Base-by-base conservation (phyloP, 2,329 filamentous ascomycete genomes). In the Fusarium multiceps region DNA sequence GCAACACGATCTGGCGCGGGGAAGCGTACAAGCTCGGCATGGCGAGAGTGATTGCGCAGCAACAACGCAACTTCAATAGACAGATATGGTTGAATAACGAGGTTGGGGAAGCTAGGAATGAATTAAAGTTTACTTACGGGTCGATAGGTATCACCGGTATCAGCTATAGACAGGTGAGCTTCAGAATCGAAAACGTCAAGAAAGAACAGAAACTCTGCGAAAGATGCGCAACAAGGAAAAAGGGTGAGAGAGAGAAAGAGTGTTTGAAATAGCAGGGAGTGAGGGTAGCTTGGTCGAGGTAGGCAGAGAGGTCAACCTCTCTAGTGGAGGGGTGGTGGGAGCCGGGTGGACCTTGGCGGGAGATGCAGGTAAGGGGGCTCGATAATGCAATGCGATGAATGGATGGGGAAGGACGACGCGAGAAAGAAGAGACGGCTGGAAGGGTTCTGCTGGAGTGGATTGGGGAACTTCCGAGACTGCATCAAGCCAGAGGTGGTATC, bases 121-220 rank as follows among this genome's bases (percentile, higher is more conserved):
- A 63, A 59, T 68, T 21, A 54, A 54, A 58, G 54, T 51, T 58
- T 71, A 85, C 85, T 86, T 81, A 87, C 87, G 76, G 87, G 86
- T 79, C 87, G 86, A 80, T 89, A 89, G 71, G 82, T 89, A 76
- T 89, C 87, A 80, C 85, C 85, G 75, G 85, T 84, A 76, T 89
- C 87, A 79, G 87, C 87, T 89, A 80, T 75, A 80, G 71, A 79
- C 76, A 86, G 82, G 83, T 78, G 68, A 74, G 64, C 61, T 63
- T 72, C 70, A 75, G 69, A 70, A 72, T 68, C 48, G 64, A 66
- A 71, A 66, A 68, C 46, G 63, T 58, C 23, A 61, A 55, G 66
- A 70, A 72, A 72, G 69, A 66, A 69, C 58, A 65, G 68, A 69
- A 65, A 65, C 69, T 73, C 63, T 55, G 59, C 68, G 63, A 67